Conservation (phyloP, 2,329 filamentous ascomycete genomes). For the Neocucurbitaria cava region DNA sequence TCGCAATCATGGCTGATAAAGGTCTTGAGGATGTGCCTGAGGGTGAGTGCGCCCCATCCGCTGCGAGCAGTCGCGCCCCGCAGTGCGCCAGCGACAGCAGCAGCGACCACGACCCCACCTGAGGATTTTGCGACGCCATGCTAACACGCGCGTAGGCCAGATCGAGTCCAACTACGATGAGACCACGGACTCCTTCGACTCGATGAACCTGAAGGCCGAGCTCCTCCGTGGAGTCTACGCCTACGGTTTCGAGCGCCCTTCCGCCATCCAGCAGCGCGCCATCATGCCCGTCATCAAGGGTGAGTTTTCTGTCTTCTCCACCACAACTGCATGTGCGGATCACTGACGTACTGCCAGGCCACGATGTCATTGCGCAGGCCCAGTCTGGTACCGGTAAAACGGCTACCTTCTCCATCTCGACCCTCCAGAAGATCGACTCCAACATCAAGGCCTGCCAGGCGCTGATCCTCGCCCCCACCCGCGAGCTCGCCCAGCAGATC, state of each 20-base stretch:
- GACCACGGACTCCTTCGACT: conserved; percentile 98
- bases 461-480: conserved; percentile 95
- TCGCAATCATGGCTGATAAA: conserved; percentile 98
- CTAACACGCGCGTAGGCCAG: conserved; percentile 70
- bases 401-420: conserved; percentile 98
- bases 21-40: conserved; percentile 98
- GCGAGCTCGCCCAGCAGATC: conserved; percentile 98
- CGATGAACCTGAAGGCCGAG: conserved; percentile 96
- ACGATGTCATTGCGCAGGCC: conserved; percentile 99
- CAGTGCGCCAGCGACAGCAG: conserved; percentile 16
- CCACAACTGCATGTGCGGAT: neutral
- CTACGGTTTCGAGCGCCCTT: conserved; percentile 99
- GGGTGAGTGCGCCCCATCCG: conserved; percentile 67
- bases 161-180: conserved; percentile 99
- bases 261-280: conserved; percentile 99
- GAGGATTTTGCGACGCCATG: conserved; percentile 3
- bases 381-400: conserved; percentile 99
- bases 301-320: conserved; percentile 55
- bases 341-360: conserved; percentile 60
- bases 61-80: conserved; percentile 11
- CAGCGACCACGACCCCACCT: conserved; percentile 10
- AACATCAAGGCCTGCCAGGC: conserved; percentile 97
- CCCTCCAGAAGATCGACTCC: conserved; percentile 97
- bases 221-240: conserved; percentile 98
- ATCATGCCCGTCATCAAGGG: conserved; percentile 99